phyloP scores from a whole-genome alignment of 495 filamentous ascomycete species.

The Aspergillus bridgeri region DNA sequence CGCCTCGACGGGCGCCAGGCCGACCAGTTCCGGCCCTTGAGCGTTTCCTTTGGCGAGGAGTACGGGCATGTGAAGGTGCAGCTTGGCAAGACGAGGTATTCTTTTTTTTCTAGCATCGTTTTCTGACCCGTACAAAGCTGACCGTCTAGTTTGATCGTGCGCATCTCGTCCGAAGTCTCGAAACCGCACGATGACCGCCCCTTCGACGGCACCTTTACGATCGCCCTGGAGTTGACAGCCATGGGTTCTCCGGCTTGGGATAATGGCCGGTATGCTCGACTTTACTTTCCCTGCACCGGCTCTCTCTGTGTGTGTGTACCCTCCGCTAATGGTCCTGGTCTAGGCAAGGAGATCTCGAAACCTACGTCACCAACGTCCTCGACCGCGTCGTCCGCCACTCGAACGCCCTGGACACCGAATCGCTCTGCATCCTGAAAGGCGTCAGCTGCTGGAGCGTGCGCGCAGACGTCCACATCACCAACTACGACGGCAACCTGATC shows the following conservation, averaged over 20 bases:
- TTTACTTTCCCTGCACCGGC: slow-evolving; percentile 6
- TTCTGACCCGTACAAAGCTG: too few relatives aligned
- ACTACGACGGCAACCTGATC: slow-evolving; percentile 83
- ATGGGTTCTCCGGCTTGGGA: slow-evolving; percentile 92
- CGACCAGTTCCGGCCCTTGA: slow-evolving; percentile 72
- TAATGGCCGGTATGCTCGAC: slow-evolving; percentile 60
- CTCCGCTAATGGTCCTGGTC: slow-evolving; percentile 10
- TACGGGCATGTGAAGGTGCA: slow-evolving; percentile 87
- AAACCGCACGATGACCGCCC: slow-evolving; percentile 82
- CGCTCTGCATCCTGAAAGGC: slow-evolving; percentile 86
- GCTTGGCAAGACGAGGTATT: slow-evolving; percentile 87
- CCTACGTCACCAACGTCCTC: slow-evolving; percentile 78
- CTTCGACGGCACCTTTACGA: slow-evolving; percentile 91
- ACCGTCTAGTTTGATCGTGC: slow-evolving; percentile 65
- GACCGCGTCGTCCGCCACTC: slow-evolving; percentile 93
- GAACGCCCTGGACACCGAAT: slow-evolving; percentile 88
- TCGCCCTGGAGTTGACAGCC: slow-evolving; percentile 83
- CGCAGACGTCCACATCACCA: slow-evolving; percentile 84
- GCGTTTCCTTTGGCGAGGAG: slow-evolving; percentile 81
- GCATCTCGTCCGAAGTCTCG: slow-evolving; percentile 83
- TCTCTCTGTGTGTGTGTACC: too few relatives aligned
- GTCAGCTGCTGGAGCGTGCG: slow-evolving; percentile 86
- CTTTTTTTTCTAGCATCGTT: too few relatives aligned
- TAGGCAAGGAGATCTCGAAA: slow-evolving; percentile 72
- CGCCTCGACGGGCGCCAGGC: slow-evolving; percentile 79